These are phyloP conservation scores for Diaporthe aspalathi DNA, from an alignment of 2,329 filamentous ascomycete genomes.

Conservation along the genomic window DNA sequence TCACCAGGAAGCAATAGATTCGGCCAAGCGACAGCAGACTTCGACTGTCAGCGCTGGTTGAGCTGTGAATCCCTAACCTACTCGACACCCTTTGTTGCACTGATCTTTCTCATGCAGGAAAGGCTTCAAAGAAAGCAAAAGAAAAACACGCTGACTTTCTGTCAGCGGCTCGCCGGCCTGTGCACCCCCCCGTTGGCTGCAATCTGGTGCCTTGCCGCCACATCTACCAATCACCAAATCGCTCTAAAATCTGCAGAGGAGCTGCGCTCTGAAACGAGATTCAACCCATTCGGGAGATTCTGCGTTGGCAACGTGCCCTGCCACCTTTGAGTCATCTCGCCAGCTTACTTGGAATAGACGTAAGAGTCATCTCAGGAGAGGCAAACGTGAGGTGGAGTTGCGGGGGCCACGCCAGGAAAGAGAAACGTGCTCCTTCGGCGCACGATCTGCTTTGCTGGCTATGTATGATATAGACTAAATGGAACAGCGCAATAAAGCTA, in stretches of 20 bases:
- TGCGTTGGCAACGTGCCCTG: constrained; percentile 19
- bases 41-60: constrained; percentile 47
- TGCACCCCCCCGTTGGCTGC: background rate
- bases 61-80: constrained; percentile 34
- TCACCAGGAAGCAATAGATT: constrained; percentile 34
- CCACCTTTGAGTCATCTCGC: background rate
- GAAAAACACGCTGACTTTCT: constrained; percentile 13
- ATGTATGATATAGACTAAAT: constrained; percentile 39
- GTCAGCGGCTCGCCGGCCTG: constrained; percentile 1
- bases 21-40: constrained; percentile 41
- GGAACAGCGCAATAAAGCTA: constrained; percentile 34
- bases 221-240: constrained; percentile 7
- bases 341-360: constrained; percentile 24
- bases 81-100: constrained; percentile 34
- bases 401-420: constrained; percentile 3
- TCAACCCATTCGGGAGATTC: background rate
- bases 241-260: constrained; percentile 1
- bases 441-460: constrained; percentile 7
- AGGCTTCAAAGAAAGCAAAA: constrained; percentile 18
- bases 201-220: background rate
- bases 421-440: background rate
- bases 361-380: constrained; percentile 17
- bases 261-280: background rate
- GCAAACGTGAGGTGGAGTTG: background rate
- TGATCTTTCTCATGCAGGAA: constrained; percentile 38